A percentile compares a stretch with the other conserved stretches of the same genome.
Evolutionary conservation across 73 alveolate species (phyloP).

Genomic region (Durusdinium trenchii): DNA sequence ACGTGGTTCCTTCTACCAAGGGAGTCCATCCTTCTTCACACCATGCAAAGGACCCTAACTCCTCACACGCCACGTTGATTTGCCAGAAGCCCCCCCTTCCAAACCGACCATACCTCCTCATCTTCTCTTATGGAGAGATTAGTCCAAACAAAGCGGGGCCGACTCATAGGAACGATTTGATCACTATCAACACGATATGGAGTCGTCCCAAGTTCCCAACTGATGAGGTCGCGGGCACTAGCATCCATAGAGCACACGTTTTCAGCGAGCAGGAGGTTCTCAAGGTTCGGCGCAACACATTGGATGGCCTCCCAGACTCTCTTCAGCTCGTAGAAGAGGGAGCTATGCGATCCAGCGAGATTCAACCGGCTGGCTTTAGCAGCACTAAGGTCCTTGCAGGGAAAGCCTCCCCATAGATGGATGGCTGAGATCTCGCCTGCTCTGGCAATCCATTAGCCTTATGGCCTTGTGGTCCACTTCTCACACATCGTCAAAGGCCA

Average conservation of each 20-base stretch:
- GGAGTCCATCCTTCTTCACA: not conserved
- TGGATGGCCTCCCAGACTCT: not conserved
- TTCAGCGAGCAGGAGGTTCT: not conserved
- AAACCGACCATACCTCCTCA: not conserved
- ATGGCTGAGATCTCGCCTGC: not conserved
- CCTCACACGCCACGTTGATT: not conserved
- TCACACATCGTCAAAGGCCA: not conserved
- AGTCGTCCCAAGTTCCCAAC: not conserved
- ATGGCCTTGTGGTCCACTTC: not conserved
- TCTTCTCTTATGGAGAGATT: not conserved
- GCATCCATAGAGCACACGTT: conserved; percentile 1
- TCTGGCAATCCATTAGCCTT: too few relatives aligned
- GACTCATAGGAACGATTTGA: not conserved
- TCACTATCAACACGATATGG: not conserved
- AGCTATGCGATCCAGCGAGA: not conserved
- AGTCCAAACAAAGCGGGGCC: conserved; percentile 15
- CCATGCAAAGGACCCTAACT: not conserved
- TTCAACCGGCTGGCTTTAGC: not conserved
- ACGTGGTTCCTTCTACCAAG: not conserved
- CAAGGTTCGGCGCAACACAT: too few relatives aligned
- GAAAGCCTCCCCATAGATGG: conserved; percentile 18
- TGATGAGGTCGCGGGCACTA: not conserved
- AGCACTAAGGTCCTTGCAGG: not conserved
- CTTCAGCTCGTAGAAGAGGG: not conserved
- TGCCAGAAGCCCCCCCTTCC: not conserved